Percentiles rank a stretch among this genome's conserved stretches.
These are phyloP conservation scores for Barnettozyma sucrosica DNA, from an alignment of 805 yeast species.

Conservation along the genomic window DNA sequence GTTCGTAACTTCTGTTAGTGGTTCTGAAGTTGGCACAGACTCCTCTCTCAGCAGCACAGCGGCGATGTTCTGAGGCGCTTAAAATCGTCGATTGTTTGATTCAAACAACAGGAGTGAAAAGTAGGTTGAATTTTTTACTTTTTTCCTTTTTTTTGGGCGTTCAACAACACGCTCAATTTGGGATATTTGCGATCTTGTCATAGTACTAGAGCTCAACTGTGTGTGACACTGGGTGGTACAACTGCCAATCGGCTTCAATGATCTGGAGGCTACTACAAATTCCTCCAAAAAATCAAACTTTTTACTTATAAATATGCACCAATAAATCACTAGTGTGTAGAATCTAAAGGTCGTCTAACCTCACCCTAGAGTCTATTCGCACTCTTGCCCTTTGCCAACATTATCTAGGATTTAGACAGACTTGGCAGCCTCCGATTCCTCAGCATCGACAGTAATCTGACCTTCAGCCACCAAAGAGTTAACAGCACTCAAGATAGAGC, in stretches of 20 bases:
- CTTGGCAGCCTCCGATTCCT: slow-evolving; percentile 13
- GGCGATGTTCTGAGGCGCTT: neutral
- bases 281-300: neutral
- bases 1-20: neutral
- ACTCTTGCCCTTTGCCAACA: neutral
- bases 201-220: neutral
- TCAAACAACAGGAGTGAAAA: neutral
- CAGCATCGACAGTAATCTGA: slow-evolving; percentile 15
- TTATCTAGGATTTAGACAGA: slow-evolving; percentile 4
- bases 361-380: neutral
- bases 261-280: neutral
- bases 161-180: neutral
- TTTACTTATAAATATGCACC: neutral
- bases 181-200: neutral
- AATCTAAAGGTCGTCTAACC: neutral
- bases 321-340: neutral
- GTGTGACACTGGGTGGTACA: neutral
- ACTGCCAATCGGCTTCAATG: neutral
- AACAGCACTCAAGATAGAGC: slow-evolving; percentile 59
- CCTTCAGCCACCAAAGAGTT: slow-evolving; percentile 33
- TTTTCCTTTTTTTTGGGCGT: neutral
- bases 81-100: neutral
- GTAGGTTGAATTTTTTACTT: neutral
- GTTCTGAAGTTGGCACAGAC: neutral
- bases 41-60: neutral